Evolutionary conservation across 2,329 filamentous ascomycete genomes (phyloP).

Genomic region (Sclerotinia trifoliorum): DNA sequence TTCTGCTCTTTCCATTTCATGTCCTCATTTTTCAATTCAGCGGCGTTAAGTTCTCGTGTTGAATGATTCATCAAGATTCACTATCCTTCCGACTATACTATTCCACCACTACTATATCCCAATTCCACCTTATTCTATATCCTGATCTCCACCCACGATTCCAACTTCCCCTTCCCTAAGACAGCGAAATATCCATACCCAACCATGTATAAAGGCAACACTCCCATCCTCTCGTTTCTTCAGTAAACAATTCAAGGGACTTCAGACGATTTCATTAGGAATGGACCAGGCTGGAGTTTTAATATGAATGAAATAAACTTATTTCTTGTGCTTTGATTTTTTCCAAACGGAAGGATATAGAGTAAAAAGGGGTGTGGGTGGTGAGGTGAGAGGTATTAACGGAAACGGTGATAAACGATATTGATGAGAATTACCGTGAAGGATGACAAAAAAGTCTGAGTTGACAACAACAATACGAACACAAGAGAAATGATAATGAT

Average conservation of each 20-base stretch:
- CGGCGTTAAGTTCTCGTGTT: no score
- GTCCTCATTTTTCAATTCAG: no score
- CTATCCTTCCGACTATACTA: neutral
- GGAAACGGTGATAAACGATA: neutral
- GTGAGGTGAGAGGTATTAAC: neutral
- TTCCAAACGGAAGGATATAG: neutral
- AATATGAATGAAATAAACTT: neutral
- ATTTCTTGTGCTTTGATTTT: neutral
- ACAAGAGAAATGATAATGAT: neutral
- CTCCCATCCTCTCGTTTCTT: neutral
- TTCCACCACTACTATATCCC: no score
- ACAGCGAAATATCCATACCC: no score
- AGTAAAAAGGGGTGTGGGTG: neutral
- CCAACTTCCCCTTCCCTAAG: no score
- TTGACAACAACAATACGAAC: neutral
- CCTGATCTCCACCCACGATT: no score
- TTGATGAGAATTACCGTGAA: neutral
- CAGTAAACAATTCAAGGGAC: no score
- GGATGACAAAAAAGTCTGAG: no score
- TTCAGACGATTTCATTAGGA: rapidly evolving
- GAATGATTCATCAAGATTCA: neutral
- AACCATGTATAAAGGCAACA: neutral
- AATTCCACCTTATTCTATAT: no score
- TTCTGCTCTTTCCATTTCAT: no score
- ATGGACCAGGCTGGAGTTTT: neutral